phyloP scores from a whole-genome alignment of 177 flowering plant species.

The Vitis hybrid region DNA sequence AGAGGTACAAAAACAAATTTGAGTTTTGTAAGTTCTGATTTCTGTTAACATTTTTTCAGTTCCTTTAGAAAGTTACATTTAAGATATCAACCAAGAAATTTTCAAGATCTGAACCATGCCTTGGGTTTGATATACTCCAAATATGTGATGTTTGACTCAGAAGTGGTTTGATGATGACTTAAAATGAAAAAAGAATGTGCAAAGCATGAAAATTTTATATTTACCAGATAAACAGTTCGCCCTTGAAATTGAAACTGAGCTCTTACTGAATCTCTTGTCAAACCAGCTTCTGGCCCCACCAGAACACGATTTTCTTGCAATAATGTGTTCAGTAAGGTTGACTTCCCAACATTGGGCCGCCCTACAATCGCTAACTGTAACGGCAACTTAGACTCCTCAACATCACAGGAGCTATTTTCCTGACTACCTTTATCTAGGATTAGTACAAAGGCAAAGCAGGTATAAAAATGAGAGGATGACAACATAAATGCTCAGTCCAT shows the following conservation, averaged over 20 bases:
- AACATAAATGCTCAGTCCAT: not conserved
- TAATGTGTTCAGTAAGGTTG: slow-evolving; percentile 83
- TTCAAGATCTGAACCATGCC: too few relatives aligned
- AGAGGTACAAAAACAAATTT: not conserved
- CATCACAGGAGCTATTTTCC: slow-evolving; percentile 25
- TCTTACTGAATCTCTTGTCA: slow-evolving; percentile 92
- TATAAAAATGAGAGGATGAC: not conserved
- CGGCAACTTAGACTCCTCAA: slow-evolving; percentile 63
- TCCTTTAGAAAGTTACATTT: too few relatives aligned
- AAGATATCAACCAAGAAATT: too few relatives aligned
- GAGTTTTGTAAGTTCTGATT: too few relatives aligned
- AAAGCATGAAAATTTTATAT: not conserved
- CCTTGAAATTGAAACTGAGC: slow-evolving; percentile 76
- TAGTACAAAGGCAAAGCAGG: not conserved
- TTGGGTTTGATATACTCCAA: not conserved
- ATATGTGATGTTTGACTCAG: not conserved
- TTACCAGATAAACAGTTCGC: slow-evolving; percentile 74
- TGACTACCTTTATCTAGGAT: slow-evolving; percentile 33
- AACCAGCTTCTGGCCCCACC: slow-evolving; percentile 95
- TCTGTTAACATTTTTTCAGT: too few relatives aligned
- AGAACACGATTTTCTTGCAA: slow-evolving; percentile 89
- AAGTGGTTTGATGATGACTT: not conserved
- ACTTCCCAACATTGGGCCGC: slow-evolving; percentile 96
- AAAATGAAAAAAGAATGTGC: not conserved
- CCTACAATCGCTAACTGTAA: slow-evolving; percentile 95